Percentiles rank a stretch among this genome's conserved stretches.
Conservation (phyloP, 75 land plant species). For the Sequoia sempervirens region DNA sequence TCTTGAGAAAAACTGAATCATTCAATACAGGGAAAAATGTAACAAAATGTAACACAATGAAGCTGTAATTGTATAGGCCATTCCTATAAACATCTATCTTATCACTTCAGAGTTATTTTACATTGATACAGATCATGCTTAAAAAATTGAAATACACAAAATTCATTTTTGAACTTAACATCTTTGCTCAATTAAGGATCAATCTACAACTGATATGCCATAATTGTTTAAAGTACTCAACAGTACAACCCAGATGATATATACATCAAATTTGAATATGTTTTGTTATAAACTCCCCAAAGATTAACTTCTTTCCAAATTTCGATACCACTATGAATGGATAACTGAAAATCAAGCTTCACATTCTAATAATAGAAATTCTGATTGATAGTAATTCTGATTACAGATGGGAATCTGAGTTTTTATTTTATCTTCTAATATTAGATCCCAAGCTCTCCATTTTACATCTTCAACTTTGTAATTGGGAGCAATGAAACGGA, state of each 20-base stretch:
- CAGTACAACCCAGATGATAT: background rate
- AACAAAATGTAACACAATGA: background rate
- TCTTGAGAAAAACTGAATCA: background rate
- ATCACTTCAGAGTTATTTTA: background rate
- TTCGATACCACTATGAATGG: background rate
- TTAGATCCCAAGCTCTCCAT: background rate
- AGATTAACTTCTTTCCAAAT: background rate
- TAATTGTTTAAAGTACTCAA: background rate
- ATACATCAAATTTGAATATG: background rate
- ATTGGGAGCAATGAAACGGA: background rate
- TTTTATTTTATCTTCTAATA: background rate
- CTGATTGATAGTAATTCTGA: background rate
- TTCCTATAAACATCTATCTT: background rate
- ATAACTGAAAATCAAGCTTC: background rate
- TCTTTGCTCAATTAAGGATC: background rate
- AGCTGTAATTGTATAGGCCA: background rate
- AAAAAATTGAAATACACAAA: background rate
- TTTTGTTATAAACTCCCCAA: background rate
- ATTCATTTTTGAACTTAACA: background rate
- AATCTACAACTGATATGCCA: background rate
- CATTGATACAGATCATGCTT: background rate
- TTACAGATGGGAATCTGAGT: background rate
- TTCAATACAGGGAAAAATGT: background rate
- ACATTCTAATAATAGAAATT: background rate
- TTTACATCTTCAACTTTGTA: background rate